These are phyloP conservation scores for Cyclotella atomus DNA, from an alignment of 108 stramenopile genomes.

Conservation along the genomic window DNA sequence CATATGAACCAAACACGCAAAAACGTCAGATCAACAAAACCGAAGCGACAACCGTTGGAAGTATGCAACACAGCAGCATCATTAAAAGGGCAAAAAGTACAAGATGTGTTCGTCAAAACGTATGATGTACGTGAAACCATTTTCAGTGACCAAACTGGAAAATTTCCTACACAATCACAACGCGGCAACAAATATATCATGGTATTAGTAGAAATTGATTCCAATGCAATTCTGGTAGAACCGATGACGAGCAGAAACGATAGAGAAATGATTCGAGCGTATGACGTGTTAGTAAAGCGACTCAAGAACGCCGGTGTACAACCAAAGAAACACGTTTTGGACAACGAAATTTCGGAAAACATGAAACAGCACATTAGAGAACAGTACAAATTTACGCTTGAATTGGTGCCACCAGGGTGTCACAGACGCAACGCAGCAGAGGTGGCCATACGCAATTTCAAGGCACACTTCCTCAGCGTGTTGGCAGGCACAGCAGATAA, in stretches of 20 bases:
- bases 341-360: too few species aligned
- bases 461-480: conserved; percentile 48
- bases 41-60: neutral
- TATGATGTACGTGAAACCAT: neutral
- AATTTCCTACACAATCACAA: neutral
- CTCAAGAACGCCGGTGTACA: neutral
- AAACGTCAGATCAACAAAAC: neutral
- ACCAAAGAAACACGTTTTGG: neutral
- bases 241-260: neutral
- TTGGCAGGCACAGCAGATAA: conserved; percentile 12
- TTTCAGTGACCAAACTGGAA: neutral
- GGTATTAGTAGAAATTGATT: too few species aligned
- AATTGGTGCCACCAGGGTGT: neutral
- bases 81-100: neutral
- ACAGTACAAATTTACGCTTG: neutral
- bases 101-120: neutral
- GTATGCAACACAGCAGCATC: neutral
- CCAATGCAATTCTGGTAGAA: neutral
- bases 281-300: neutral
- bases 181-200: neutral
- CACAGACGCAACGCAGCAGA: conserved; percentile 18
- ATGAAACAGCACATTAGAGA: neutral
- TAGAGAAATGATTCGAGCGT: neutral
- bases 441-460: conserved; percentile 47
- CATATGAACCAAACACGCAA: conserved; percentile 3